phyloP scores from a whole-genome alignment of 139 green algal genomes.

The Volvox africanus region DNA sequence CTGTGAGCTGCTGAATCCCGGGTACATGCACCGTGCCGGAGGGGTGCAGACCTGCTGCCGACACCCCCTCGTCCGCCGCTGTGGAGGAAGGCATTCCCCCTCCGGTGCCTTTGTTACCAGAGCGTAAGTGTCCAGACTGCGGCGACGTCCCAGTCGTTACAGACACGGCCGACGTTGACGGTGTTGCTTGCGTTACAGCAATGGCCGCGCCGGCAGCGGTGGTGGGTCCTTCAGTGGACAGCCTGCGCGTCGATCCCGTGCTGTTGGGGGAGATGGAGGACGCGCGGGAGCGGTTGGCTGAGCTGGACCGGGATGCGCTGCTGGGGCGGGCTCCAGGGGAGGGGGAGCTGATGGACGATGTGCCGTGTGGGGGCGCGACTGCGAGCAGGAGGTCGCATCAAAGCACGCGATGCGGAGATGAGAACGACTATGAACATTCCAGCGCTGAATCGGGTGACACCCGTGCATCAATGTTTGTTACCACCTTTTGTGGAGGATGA shows the following conservation, averaged over 20 bases:
- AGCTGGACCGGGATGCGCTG: not conserved
- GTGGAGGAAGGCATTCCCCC: not conserved
- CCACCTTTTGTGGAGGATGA: too few relatives aligned
- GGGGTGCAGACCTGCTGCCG: not conserved
- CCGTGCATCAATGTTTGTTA: too few relatives aligned
- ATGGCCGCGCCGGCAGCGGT: not conserved
- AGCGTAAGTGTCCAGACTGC: not conserved
- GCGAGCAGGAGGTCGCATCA: not conserved
- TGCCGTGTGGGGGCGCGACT: not conserved
- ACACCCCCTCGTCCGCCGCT: not conserved
- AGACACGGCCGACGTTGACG: too few relatives aligned
- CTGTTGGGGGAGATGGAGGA: not conserved
- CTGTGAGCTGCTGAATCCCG: conserved; percentile 2
- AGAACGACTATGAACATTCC: not conserved
- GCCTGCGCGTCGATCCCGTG: not conserved
- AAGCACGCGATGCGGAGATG: not conserved
- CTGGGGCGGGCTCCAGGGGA: conserved; percentile 8
- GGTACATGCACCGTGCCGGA: not conserved
- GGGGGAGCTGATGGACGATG: not conserved
- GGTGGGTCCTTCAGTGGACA: not conserved
- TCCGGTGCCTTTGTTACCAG: too few relatives aligned
- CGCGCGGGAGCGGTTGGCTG: not conserved
- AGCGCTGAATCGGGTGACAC: too few relatives aligned
- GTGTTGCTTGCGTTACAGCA: too few relatives aligned
- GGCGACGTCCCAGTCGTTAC: not conserved